A percentile compares a stretch with the other conserved stretches of the same genome.
Evolutionary conservation across 345 rosid species (phyloP).

Genomic region (Atalantia buxifolia): DNA sequence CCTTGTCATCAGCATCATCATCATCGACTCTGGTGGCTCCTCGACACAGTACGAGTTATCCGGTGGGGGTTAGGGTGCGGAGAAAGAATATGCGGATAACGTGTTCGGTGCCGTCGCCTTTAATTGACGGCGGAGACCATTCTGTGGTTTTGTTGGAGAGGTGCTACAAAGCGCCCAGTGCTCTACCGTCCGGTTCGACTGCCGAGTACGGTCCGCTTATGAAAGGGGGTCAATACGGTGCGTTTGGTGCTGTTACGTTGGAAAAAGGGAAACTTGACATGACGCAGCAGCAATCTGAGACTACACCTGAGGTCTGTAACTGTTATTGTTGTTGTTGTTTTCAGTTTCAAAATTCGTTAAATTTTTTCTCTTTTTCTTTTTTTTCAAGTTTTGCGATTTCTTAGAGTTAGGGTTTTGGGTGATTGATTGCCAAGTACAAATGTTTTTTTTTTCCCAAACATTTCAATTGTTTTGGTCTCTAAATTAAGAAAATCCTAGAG

Average conservation of each 20-base stretch:
- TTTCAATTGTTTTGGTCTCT: no score
- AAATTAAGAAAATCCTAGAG: neutral
- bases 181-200: constrained; percentile 23
- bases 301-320: constrained; percentile 70
- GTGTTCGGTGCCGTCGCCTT: constrained; percentile 32
- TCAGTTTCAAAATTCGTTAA: neutral
- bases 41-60: constrained; percentile 22
- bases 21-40: constrained; percentile 32
- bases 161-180: constrained; percentile 38
- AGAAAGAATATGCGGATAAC: constrained; percentile 26
- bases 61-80: constrained; percentile 31
- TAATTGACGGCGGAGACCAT: constrained; percentile 42
- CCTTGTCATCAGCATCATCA: constrained; percentile 21
- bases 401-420: neutral
- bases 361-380: neutral
- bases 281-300: constrained; percentile 52
- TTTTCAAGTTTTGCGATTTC: no score
- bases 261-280: constrained; percentile 84
- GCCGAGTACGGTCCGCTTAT: constrained; percentile 60
- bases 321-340: constrained; percentile 4
- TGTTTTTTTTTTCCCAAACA: neutral
- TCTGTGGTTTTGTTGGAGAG: constrained; percentile 51
- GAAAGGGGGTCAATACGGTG: constrained; percentile 64
- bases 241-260: constrained; percentile 77
- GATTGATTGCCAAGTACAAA: neutral